Percentiles rank a stretch among this genome's conserved stretches.
phyloP scores from a whole-genome alignment of 495 filamentous ascomycete genomes.

The Podospora didyma region DNA sequence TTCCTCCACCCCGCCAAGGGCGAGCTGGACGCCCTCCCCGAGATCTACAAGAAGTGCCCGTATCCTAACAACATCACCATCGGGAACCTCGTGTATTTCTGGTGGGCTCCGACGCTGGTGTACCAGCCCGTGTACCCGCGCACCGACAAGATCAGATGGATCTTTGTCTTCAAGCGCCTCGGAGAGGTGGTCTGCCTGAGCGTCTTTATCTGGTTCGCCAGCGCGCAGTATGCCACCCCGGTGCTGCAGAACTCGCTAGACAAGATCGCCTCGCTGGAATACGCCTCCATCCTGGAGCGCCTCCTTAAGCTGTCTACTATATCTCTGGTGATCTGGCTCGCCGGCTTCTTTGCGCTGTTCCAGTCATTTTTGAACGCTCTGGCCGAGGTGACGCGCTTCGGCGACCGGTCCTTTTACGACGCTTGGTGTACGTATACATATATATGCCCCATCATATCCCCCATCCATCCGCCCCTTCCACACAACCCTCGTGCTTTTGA shows the following conservation, averaged over 20 bases:
- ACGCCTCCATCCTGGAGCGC: conserved; percentile 80
- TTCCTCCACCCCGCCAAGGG: conserved; percentile 65
- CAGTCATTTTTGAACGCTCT: conserved; percentile 85
- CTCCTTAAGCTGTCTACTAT: conserved; percentile 94
- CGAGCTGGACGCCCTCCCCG: conserved; percentile 60
- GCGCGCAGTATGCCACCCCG: conserved; percentile 88
- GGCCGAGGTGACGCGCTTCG: conserved; percentile 86
- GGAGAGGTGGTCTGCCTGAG: conserved; percentile 69
- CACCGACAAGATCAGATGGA: conserved; percentile 70
- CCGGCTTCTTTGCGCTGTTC: conserved; percentile 94
- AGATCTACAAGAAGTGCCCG: conserved; percentile 75
- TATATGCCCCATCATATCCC: no score
- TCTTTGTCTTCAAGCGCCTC: conserved; percentile 78
- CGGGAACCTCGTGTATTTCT: conserved; percentile 85
- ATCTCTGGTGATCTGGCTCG: conserved; percentile 89
- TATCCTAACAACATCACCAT: conserved; percentile 90
- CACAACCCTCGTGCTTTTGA: no score
- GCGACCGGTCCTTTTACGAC: conserved; percentile 89
- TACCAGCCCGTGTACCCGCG: conserved; percentile 97
- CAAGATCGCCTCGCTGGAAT: conserved; percentile 74
- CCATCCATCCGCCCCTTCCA: no score
- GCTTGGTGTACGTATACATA: conserved; percentile 66
- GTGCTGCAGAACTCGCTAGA: conserved; percentile 84
- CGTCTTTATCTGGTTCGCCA: conserved; percentile 89
- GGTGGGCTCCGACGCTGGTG: conserved; percentile 93